Evolutionary conservation across 805 yeast species (phyloP).

Genomic region (Candida coquimbonensis): DNA sequence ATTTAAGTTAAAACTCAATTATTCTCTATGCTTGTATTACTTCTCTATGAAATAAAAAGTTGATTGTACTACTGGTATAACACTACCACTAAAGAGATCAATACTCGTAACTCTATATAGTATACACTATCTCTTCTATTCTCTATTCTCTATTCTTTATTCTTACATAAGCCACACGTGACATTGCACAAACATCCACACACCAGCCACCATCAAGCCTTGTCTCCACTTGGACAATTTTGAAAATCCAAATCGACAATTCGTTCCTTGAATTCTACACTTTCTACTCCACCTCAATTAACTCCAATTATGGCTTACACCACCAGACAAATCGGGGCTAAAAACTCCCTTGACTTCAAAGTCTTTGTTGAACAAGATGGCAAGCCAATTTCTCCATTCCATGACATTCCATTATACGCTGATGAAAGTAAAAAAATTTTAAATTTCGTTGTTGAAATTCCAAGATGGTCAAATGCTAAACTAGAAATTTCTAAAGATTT

Average conservation of each 20-base stretch:
- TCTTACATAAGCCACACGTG: too few relatives aligned
- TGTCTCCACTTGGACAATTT: neutral
- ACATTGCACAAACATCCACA: too few relatives aligned
- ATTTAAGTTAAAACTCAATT: too few relatives aligned
- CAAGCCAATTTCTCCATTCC: constrained; percentile 91
- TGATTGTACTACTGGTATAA: too few relatives aligned
- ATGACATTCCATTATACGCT: constrained; percentile 87
- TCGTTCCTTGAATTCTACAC: neutral
- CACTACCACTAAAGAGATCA: too few relatives aligned
- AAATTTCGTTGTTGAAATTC: constrained; percentile 93
- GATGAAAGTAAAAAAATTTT: constrained; percentile 84
- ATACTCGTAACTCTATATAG: too few relatives aligned
- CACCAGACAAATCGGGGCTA: constrained; percentile 91
- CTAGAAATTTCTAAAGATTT: constrained; percentile 86
- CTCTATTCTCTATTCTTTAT: too few relatives aligned
- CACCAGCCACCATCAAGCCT: neutral
- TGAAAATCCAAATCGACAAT: neutral
- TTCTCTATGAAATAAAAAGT: too few relatives aligned
- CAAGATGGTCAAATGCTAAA: constrained; percentile 98
- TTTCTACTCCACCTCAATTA: neutral
- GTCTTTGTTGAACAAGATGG: constrained; percentile 91
- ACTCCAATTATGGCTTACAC: constrained; percentile 60
- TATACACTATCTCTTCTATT: too few relatives aligned
- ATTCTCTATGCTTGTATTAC: too few relatives aligned
- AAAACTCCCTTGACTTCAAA: constrained; percentile 90